Percentiles rank a stretch among this genome's conserved stretches.
Evolutionary conservation across 1,284 basidiomycete species (phyloP).

Genomic region (Trichosporon sp.): DNA sequence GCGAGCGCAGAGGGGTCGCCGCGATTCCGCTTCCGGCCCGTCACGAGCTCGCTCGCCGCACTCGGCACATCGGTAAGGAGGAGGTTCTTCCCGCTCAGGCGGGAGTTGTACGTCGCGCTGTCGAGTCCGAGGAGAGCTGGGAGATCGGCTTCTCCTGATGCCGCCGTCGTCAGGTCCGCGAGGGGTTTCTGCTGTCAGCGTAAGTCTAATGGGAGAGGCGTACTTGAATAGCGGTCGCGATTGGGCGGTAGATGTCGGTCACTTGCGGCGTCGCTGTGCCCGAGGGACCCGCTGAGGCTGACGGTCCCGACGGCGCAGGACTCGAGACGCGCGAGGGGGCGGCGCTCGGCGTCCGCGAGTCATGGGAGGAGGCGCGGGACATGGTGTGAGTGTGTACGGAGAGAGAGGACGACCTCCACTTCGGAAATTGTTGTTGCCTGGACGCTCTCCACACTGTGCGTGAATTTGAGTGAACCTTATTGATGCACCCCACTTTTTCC

Average conservation of each 20-base stretch:
- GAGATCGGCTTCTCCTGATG: slow-evolving; percentile 19
- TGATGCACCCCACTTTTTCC: not conserved
- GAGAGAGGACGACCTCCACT: not conserved
- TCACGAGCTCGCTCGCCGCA: slow-evolving; percentile 32
- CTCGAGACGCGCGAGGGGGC: slow-evolving; percentile 13
- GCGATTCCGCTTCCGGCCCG: slow-evolving; percentile 42
- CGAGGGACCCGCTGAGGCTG: not conserved
- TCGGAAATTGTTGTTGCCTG: slow-evolving; percentile 7
- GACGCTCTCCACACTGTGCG: not conserved
- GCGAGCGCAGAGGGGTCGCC: slow-evolving; percentile 34
- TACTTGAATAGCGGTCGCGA: slow-evolving; percentile 26
- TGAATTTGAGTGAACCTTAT: not conserved
- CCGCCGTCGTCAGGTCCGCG: slow-evolving; percentile 2
- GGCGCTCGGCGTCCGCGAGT: slow-evolving; percentile 10
- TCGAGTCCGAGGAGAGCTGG: slow-evolving; percentile 38
- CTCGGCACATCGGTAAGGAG: slow-evolving; percentile 33
- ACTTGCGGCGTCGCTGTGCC: slow-evolving; percentile 35
- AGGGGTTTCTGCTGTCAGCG: slow-evolving; percentile 21
- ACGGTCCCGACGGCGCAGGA: slow-evolving; percentile 13
- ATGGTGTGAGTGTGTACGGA: not conserved
- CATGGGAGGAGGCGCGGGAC: not conserved
- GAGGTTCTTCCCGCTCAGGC: slow-evolving; percentile 46
- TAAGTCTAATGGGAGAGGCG: too few species aligned
- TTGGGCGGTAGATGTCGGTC: slow-evolving; percentile 31
- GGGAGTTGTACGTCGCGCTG: slow-evolving; percentile 35